A percentile compares a stretch with the other conserved stretches of the same genome.
Evolutionary conservation across 2,329 filamentous ascomycete genomes (phyloP).

Genomic region (Claviceps monticola): DNA sequence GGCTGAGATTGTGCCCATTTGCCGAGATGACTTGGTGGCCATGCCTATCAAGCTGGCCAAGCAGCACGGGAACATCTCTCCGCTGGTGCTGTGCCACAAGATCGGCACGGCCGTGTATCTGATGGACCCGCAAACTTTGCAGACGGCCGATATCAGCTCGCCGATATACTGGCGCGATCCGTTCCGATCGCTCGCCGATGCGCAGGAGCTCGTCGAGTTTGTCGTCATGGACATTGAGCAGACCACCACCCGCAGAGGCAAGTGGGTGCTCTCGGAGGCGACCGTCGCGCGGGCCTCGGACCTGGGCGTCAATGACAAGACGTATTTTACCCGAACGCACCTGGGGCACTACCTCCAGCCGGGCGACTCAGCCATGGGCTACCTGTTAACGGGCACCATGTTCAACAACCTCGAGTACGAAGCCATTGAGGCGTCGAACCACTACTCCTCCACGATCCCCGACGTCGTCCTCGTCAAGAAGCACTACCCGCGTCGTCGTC

Average conservation of each 20-base stretch:
- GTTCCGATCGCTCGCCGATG: constrained; percentile 71
- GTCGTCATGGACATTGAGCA: constrained; percentile 90
- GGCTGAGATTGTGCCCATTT: constrained; percentile 80
- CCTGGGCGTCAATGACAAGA: constrained; percentile 71
- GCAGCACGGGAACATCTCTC: constrained; percentile 74
- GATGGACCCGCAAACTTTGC: constrained; percentile 79
- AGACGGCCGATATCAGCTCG: constrained; percentile 73
- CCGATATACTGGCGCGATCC: constrained; percentile 83
- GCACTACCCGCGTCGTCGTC: constrained; percentile 75
- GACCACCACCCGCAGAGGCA: constrained; percentile 59
- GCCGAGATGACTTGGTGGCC: constrained; percentile 94
- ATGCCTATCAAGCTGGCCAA: constrained; percentile 82
- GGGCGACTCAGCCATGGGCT: constrained; percentile 91
- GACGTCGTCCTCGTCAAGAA: constrained; percentile 97
- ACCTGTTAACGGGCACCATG: constrained; percentile 75
- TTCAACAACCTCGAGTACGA: constrained; percentile 86
- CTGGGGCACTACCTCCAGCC: constrained; percentile 73
- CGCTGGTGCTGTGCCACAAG: constrained; percentile 71
- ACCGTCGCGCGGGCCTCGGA: constrained; percentile 81
- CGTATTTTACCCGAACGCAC: constrained; percentile 84
- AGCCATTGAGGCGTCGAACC: constrained; percentile 62
- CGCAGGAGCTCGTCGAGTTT: constrained; percentile 78
- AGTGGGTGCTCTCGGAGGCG: constrained; percentile 72
- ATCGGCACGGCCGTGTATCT: constrained; percentile 85
- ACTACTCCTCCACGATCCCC: constrained; percentile 66